Evolutionary conservation across 2,329 filamentous ascomycete genomes (phyloP).

Genomic region (Paecilomyces formosus): DNA sequence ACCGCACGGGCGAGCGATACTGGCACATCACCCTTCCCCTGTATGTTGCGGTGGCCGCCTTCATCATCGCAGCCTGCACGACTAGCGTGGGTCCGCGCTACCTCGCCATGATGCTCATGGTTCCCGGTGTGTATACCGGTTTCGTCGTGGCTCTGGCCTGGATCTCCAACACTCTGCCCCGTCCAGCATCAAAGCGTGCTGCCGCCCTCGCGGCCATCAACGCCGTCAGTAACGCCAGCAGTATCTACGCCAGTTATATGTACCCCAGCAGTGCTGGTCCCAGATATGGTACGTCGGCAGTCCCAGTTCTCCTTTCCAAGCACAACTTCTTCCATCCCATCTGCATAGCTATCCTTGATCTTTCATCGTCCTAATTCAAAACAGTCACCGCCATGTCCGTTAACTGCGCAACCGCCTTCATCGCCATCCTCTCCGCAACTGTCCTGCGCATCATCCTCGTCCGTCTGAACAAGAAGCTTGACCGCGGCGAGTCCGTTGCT

Average conservation of each 20-base stretch:
- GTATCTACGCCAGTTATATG: slow-evolving; percentile 64
- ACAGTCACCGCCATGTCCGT: slow-evolving; percentile 56
- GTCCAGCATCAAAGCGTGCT: slow-evolving; percentile 67
- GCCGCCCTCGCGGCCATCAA: slow-evolving; percentile 71
- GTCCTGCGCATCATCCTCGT: slow-evolving; percentile 57
- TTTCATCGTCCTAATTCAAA: neutral
- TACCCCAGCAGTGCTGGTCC: slow-evolving; percentile 47
- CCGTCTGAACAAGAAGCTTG: slow-evolving; percentile 62
- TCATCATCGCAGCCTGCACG: slow-evolving; percentile 61
- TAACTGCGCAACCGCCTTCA: slow-evolving; percentile 57
- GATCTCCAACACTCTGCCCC: slow-evolving; percentile 68
- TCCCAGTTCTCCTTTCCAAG: slow-evolving; percentile 23
- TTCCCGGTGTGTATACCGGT: slow-evolving; percentile 55
- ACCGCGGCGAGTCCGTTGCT: slow-evolving; percentile 52
- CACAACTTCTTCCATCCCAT: too few relatives aligned
- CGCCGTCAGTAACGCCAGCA: slow-evolving; percentile 59
- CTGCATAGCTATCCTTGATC: neutral
- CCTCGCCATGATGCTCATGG: slow-evolving; percentile 65
- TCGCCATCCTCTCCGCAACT: slow-evolving; percentile 58
- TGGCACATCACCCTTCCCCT: slow-evolving; percentile 59
- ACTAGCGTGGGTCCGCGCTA: slow-evolving; percentile 56
- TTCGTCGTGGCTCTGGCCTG: slow-evolving; percentile 65
- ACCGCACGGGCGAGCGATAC: slow-evolving; percentile 63
- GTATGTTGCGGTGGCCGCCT: slow-evolving; percentile 54
- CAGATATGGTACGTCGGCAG: slow-evolving; percentile 26